phyloP scores from a whole-genome alignment of 208 protist species.

The Trypanosoma melophagium region DNA sequence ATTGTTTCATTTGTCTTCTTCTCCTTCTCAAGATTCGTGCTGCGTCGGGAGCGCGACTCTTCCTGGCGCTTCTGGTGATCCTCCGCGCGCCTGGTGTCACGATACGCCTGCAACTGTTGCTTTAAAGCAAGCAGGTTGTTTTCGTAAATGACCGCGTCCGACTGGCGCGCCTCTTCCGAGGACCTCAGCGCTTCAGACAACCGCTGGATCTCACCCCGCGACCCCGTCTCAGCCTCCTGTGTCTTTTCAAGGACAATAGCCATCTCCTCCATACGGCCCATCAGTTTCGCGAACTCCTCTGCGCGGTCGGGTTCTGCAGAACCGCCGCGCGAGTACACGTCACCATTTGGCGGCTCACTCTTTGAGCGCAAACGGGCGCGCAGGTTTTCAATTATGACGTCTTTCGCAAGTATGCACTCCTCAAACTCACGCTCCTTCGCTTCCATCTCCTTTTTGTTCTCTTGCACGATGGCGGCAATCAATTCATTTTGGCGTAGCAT shows the following conservation, averaged over 20 bases:
- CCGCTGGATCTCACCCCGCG: constrained; percentile 52
- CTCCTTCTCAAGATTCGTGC: constrained; percentile 33
- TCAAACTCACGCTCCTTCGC: constrained; percentile 84
- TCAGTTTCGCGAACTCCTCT: constrained; percentile 66
- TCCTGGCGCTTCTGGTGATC: constrained; percentile 56
- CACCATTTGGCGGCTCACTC: constrained; percentile 32
- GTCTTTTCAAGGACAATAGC: constrained; percentile 60
- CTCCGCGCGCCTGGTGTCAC: constrained; percentile 65
- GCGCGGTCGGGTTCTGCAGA: constrained; percentile 43
- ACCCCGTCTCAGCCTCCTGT: constrained; percentile 70
- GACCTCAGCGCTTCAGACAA: constrained; percentile 62
- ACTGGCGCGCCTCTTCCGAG: constrained; percentile 64
- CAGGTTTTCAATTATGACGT: constrained; percentile 80
- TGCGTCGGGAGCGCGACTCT: constrained; percentile 31
- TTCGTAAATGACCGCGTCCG: constrained; percentile 69
- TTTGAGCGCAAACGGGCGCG: constrained; percentile 60
- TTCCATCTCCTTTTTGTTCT: constrained; percentile 86
- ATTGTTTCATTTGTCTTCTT: constrained; percentile 73
- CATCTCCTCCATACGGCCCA: constrained; percentile 82
- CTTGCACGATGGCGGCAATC: constrained; percentile 80
- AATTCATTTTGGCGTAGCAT: constrained; percentile 72
- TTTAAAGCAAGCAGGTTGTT: constrained; percentile 62
- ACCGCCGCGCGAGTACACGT: constrained; percentile 23
- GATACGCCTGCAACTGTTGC: constrained; percentile 61
- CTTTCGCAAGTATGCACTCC: constrained; percentile 73